A percentile compares a stretch with the other conserved stretches of the same genome.
Evolutionary conservation across 495 filamentous ascomycete species (phyloP).

Genomic region (Penicillium egyptiacum): DNA sequence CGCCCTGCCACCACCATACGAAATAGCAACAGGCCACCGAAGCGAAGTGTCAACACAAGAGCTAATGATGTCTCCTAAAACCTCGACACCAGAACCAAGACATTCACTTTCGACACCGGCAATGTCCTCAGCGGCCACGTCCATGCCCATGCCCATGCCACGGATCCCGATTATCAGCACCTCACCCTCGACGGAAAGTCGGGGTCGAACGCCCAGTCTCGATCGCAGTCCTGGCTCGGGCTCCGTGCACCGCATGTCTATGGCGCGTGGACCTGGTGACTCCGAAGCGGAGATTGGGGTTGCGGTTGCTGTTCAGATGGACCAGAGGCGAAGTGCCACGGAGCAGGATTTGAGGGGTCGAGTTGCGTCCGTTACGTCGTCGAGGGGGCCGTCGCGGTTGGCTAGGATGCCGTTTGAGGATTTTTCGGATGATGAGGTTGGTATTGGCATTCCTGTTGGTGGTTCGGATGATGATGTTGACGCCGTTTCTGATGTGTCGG

Average conservation of each 20-base stretch:
- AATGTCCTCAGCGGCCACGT: neutral
- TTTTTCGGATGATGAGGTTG: conserved; percentile 25
- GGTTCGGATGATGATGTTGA: conserved; percentile 22
- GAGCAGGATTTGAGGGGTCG: conserved; percentile 14
- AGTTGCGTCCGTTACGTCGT: conserved; percentile 11
- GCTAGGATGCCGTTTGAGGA: conserved; percentile 31
- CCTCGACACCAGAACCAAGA: neutral
- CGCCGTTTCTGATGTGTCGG: conserved; percentile 34
- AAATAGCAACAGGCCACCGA: conserved; percentile 15
- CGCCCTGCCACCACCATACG: conserved; percentile 12
- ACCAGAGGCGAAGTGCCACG: conserved; percentile 18
- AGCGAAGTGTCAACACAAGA: conserved; percentile 20
- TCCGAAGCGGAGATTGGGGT: conserved; percentile 15
- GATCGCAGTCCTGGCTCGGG: neutral
- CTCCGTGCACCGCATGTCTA: conserved; percentile 3
- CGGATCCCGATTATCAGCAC: conserved; percentile 16
- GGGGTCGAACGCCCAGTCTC: neutral
- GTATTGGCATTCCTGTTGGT: conserved; percentile 8
- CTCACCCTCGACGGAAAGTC: conserved; percentile 2
- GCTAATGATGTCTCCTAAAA: conserved; percentile 15
- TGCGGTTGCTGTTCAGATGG: conserved; percentile 17
- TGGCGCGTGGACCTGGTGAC: neutral
- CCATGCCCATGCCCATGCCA: neutral
- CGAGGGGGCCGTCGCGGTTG: conserved; percentile 2
- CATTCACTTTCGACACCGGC: neutral